These are phyloP conservation scores for Candida tropicalis DNA, from an alignment of 1,139 yeast species.

Conservation along the genomic window DNA sequence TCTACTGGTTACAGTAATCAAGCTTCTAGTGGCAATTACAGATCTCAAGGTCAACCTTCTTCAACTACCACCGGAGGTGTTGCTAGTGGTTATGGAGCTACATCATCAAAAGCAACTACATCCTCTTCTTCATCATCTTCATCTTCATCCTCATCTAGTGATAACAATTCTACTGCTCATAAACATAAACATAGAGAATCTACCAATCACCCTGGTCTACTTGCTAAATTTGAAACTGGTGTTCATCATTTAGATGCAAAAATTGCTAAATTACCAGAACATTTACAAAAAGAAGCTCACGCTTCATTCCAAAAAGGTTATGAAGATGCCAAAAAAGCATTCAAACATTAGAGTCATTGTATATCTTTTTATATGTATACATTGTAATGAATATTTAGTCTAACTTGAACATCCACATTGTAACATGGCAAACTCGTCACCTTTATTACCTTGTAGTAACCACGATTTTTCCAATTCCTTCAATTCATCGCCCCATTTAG, in stretches of 20 bases:
- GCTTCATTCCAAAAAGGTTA: constrained; percentile 40
- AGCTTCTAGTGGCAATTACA: constrained; percentile 9
- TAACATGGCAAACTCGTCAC: constrained; percentile 53
- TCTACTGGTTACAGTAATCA: constrained; percentile 9
- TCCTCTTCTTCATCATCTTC: not conserved
- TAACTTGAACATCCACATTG: constrained; percentile 70
- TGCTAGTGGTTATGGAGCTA: not conserved
- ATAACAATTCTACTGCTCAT: not conserved
- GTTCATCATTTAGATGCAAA: constrained; percentile 26
- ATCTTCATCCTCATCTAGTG: not conserved
- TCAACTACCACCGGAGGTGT: no score
- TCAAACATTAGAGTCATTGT: not conserved
- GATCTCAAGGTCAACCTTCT: no score
- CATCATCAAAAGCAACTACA: not conserved
- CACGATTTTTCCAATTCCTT: constrained; percentile 60
- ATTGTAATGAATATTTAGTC: no score
- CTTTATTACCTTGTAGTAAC: constrained; percentile 49
- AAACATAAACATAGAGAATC: not conserved
- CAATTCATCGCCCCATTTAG: constrained; percentile 65
- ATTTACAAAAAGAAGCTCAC: constrained; percentile 36
- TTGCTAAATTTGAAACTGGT: constrained; percentile 5
- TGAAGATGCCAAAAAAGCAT: constrained; percentile 29
- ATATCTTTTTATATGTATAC: no score
- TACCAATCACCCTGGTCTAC: constrained; percentile 4
- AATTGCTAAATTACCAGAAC: constrained; percentile 33